A percentile compares a stretch with the other conserved stretches of the same genome.
These are phyloP conservation scores for Leishmania gerbilli DNA, from an alignment of 208 protist genomes.

Conservation along the genomic window DNA sequence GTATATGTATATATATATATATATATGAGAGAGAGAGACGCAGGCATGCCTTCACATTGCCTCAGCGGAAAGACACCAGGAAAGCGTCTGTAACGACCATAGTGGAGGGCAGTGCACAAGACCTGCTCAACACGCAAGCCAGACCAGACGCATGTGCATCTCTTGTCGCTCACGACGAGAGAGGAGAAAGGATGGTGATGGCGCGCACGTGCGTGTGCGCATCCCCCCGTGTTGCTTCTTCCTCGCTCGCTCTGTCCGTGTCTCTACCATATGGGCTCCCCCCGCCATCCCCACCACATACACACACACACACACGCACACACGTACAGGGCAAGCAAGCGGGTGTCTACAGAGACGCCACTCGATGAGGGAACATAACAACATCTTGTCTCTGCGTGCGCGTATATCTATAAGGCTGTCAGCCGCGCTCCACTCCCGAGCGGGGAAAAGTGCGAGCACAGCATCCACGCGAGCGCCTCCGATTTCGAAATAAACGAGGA, in stretches of 20 bases:
- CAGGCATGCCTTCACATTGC: background rate
- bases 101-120: no score
- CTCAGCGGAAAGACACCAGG: background rate
- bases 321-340: background rate
- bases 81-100: no score
- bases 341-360: no score
- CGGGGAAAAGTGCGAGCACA: conserved; percentile 85
- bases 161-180: background rate
- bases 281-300: background rate
- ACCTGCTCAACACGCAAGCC: no score
- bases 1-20: background rate
- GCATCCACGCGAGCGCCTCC: conserved; percentile 81
- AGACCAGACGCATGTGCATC: no score
- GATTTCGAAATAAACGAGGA: conserved; percentile 50
- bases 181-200: background rate
- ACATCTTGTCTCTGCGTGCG: background rate
- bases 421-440: conserved; percentile 61
- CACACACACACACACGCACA: background rate
- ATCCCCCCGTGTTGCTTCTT: background rate
- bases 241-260: background rate
- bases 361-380: background rate
- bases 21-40: background rate
- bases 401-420: conserved; percentile 41
- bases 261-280: background rate
- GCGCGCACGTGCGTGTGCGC: background rate